These are phyloP conservation scores for Aleurites moluccanus DNA, from an alignment of 441 rosid species.

Conservation along the genomic window DNA sequence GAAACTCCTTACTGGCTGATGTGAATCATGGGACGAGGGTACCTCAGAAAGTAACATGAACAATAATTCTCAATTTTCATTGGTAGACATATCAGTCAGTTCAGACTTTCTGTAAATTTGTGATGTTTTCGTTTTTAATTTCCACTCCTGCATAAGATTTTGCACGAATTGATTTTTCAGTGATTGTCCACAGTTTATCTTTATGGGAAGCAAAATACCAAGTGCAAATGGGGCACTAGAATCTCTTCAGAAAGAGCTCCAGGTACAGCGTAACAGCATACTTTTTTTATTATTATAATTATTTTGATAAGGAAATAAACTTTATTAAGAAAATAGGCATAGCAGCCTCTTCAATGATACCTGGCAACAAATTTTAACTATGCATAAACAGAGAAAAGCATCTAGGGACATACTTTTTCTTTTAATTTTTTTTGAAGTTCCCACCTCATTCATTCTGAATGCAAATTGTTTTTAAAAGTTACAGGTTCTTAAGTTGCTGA, in stretches of 20 bases:
- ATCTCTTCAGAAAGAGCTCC: conserved; percentile 40
- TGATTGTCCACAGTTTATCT: conserved; percentile 47
- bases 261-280: conserved; percentile 35
- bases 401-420: neutral
- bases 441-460: neutral
- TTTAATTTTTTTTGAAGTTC: neutral
- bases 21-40: neutral
- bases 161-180: conserved; percentile 5
- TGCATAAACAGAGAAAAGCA: neutral
- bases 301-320: neutral
- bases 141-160: conserved; percentile 13
- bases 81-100: conserved; percentile 9
- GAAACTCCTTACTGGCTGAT: conserved; percentile 11
- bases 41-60: conserved; percentile 15
- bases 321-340: neutral
- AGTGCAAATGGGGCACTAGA: conserved; percentile 33
- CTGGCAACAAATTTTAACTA: neutral
- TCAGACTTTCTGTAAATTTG: conserved; percentile 17
- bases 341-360: neutral
- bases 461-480: neutral
- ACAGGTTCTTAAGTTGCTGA: neutral
- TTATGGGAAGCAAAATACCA: conserved; percentile 46
- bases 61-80: conserved; percentile 2
- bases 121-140: conserved; percentile 6
- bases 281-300: neutral